Percentiles rank a stretch among this genome's conserved stretches.
Conservation (phyloP, 2,329 filamentous ascomycete genomes). For the Stemphylium vesicarium region DNA sequence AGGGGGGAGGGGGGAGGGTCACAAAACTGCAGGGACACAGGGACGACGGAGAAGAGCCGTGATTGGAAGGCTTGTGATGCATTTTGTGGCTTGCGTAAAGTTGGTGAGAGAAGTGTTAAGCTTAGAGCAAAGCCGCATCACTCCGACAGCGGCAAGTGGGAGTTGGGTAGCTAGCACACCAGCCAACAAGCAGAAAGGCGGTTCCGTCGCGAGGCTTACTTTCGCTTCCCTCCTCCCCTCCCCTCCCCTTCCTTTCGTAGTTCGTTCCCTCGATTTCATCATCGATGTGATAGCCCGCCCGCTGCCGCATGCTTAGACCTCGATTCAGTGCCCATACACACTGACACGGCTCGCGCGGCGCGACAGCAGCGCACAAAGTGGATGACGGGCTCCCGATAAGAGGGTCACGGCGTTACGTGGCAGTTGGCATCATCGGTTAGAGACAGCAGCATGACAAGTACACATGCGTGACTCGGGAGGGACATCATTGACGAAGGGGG, state of each 20-base stretch:
- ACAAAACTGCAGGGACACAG: too few species aligned
- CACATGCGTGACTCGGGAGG: background rate
- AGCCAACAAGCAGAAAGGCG: background rate
- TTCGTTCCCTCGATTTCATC: background rate
- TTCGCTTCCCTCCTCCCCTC: background rate
- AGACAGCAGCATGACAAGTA: background rate
- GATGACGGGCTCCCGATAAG: background rate
- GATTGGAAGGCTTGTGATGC: background rate
- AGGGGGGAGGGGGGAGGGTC: too few species aligned
- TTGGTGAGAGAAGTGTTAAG: background rate
- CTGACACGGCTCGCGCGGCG: slow-evolving; percentile 4
- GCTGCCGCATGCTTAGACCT: too few species aligned
- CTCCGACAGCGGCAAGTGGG: background rate
- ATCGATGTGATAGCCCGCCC: too few species aligned
- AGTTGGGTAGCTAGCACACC: too few species aligned
- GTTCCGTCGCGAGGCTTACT: background rate
- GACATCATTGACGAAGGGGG: background rate
- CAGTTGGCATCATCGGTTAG: slow-evolving; percentile 5
- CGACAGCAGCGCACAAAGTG: background rate
- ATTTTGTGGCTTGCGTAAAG: background rate
- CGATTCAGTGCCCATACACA: too few species aligned
- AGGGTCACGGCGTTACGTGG: slow-evolving; percentile 7
- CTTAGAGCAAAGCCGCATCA: background rate
- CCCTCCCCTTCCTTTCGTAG: too few species aligned
- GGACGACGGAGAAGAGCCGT: background rate